Evolutionary conservation across 2,329 filamentous ascomycete species (phyloP), one percentile per base, ranked within the genome.

Genomic region (Ophiostoma novo-ulmi): DNA sequence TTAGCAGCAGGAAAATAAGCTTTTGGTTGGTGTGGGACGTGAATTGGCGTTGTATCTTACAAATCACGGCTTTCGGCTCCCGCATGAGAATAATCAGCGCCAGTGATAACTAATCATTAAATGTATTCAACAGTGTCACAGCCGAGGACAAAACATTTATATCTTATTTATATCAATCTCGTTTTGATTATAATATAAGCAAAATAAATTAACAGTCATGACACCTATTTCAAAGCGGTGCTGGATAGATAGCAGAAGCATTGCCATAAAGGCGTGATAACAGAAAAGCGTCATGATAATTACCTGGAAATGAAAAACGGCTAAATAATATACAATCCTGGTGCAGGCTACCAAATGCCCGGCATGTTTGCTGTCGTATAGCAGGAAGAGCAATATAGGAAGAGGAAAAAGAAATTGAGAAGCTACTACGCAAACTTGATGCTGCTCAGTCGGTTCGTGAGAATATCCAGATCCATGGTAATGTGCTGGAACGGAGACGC

Each of bases 401-500:
- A 36, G 26, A 36, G 35, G 11, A 31, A 22, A 17, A 14, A 5
- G 10, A 20, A 55, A 64, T 14, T 38, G 5, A 31, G 5, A 36
- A 26, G 14, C 17, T 20, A 44, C 72, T 67, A 75, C 22, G 70
- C 70, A 55, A 74, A 67, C 55, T 70, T 64, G n/a, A 75, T 68
- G 22, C 73, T 72, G 48, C 68, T 26, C 20, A 75, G 70, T 0
- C 72, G 71, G 65, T 41, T 69, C 17, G 31, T 71, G 20, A 75
- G 68, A 5, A 75, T 65, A 5, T 72, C 71, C 41, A 74, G 48
- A 63, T 75, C 74, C 39, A 73, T 52, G 3, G 55, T 63, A 1
- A 68, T 20, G 39, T 71, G 70, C n/a, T 71, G 58, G 44, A 71
- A 58, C 1, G 58, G 35, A 14, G 26, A 26, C 1, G n/a, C 63